A percentile compares a stretch with the other conserved stretches of the same genome.
These are phyloP conservation scores for Castanea crenata DNA, from an alignment of 306 rosid genomes.

Conservation along the genomic window DNA sequence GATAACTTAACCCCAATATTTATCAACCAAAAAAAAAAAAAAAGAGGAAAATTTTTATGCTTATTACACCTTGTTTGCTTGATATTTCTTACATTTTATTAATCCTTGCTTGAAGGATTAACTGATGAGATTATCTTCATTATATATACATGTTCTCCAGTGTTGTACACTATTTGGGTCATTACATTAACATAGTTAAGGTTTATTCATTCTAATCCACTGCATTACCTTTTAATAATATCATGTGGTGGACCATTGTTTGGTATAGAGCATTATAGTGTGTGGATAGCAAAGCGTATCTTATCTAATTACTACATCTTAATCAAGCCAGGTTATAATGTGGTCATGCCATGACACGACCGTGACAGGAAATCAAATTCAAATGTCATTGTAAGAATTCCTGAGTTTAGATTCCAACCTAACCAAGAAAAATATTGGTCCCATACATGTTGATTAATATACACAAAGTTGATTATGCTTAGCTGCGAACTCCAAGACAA, in stretches of 20 bases:
- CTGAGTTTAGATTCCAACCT: slow-evolving; percentile 28
- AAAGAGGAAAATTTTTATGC: no score
- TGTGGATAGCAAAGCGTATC: slow-evolving; percentile 1
- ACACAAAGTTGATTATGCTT: neutral
- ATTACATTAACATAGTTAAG: slow-evolving; percentile 12
- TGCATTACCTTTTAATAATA: slow-evolving; percentile 12
- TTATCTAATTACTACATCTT: slow-evolving; percentile 22
- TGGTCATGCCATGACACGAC: slow-evolving; percentile 32
- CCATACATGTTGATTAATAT: slow-evolving; percentile 12
- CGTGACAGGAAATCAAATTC: slow-evolving; percentile 22
- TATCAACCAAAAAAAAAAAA: no score
- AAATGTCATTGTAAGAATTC: slow-evolving; percentile 15
- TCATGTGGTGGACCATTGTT: slow-evolving; percentile 43
- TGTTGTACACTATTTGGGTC: slow-evolving; percentile 6
- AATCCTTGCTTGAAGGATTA: no score
- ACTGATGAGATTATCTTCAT: no score
- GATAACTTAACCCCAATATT: no score
- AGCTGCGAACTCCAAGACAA: slow-evolving; percentile 11
- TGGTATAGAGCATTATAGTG: slow-evolving; percentile 24
- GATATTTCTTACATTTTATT: no score
- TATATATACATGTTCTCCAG: no score
- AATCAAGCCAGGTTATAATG: slow-evolving; percentile 37
- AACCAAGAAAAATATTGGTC: slow-evolving; percentile 26
- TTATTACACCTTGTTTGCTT: no score
- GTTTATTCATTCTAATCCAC: neutral